Conservation (phyloP, 2,329 filamentous ascomycete species). For the Rutstroemia sp. region DNA sequence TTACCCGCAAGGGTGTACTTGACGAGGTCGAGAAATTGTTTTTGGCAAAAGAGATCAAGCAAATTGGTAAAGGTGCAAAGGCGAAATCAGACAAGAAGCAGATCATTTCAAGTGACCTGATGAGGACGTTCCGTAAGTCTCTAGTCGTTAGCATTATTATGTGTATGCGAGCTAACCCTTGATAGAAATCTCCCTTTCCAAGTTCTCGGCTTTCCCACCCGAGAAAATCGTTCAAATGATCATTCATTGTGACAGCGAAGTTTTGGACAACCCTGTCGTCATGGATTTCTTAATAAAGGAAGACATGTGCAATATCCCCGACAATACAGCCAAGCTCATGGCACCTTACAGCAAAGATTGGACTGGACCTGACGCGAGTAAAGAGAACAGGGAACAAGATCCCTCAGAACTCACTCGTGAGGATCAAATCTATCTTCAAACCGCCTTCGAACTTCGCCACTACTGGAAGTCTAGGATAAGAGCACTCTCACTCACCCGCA, state of each 20-base stretch:
- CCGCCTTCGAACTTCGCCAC: slow-evolving; percentile 88
- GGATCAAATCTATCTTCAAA: slow-evolving; percentile 91
- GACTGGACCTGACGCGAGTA: slow-evolving; percentile 78
- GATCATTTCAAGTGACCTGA: slow-evolving; percentile 84
- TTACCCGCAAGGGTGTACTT: slow-evolving; percentile 89
- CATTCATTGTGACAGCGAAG: slow-evolving; percentile 86
- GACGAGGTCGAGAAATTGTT: slow-evolving; percentile 98
- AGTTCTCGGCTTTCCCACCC: slow-evolving; percentile 77
- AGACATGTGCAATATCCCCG: slow-evolving; percentile 84
- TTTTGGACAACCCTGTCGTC: slow-evolving; percentile 81
- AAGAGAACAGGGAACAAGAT: slow-evolving; percentile 75
- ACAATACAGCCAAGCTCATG: slow-evolving; percentile 85
- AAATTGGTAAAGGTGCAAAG: slow-evolving; percentile 58
- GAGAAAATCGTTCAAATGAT: slow-evolving; percentile 89
- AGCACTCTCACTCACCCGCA: slow-evolving; percentile 76
- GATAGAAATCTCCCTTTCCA: slow-evolving; percentile 76
- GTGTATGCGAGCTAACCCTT: slow-evolving; percentile 12
- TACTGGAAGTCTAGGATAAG: slow-evolving; percentile 99
- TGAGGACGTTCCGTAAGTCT: slow-evolving; percentile 70
- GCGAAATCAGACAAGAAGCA: slow-evolving; percentile 95
- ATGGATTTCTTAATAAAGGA: slow-evolving; percentile 96
- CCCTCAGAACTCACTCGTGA: slow-evolving; percentile 83
- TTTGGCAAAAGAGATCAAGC: slow-evolving; percentile 93
- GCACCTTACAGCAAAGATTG: slow-evolving; percentile 95
- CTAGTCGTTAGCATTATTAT: background rate